Conservation (phyloP, 2,329 filamentous ascomycete genomes). For the Parastagonospora nodorum region DNA sequence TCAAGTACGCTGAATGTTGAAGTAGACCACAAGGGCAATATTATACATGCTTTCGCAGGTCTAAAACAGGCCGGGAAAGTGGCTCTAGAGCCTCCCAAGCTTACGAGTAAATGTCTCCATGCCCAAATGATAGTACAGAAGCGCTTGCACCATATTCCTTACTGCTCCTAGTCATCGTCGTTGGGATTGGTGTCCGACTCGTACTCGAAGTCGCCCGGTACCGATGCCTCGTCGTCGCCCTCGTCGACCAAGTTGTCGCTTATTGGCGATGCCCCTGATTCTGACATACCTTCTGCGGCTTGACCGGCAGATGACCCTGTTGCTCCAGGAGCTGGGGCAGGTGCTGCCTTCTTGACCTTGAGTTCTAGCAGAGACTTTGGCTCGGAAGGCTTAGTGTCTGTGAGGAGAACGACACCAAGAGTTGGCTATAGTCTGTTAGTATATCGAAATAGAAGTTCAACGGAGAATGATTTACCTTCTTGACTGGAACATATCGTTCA, state of each 20-base stretch:
- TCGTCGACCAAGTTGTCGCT: conserved; percentile 82
- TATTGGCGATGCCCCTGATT: conserved; percentile 66
- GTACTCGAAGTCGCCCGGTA: conserved; percentile 78
- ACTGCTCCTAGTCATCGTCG: conserved; percentile 37
- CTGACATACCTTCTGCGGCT: conserved; percentile 59
- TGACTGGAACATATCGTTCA: conserved; percentile 90
- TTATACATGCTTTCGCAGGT: conserved; percentile 33
- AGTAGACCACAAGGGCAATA: conserved; percentile 21
- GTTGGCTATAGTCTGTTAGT: conserved; percentile 68
- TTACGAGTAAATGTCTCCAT: conserved; percentile 19
- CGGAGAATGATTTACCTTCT: conserved; percentile 67
- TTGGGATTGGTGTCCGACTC: conserved; percentile 67
- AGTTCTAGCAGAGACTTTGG: conserved; percentile 83
- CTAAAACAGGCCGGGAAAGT: conserved; percentile 35
- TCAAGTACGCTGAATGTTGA: conserved; percentile 10
- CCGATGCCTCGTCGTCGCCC: conserved; percentile 73
- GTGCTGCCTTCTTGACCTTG: conserved; percentile 79
- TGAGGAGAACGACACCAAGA: conserved; percentile 88
- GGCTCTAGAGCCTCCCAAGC: conserved; percentile 30
- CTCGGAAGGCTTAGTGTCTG: conserved; percentile 80
- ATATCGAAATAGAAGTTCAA: neutral
- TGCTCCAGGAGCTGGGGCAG: conserved; percentile 52
- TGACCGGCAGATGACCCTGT: conserved; percentile 42
- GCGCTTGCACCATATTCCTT: conserved; percentile 7
- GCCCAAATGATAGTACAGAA: conserved; percentile 35